Evolutionary conservation across 2,329 filamentous ascomycete genomes (phyloP).

Genomic region (Cercospora zeae-maydis): DNA sequence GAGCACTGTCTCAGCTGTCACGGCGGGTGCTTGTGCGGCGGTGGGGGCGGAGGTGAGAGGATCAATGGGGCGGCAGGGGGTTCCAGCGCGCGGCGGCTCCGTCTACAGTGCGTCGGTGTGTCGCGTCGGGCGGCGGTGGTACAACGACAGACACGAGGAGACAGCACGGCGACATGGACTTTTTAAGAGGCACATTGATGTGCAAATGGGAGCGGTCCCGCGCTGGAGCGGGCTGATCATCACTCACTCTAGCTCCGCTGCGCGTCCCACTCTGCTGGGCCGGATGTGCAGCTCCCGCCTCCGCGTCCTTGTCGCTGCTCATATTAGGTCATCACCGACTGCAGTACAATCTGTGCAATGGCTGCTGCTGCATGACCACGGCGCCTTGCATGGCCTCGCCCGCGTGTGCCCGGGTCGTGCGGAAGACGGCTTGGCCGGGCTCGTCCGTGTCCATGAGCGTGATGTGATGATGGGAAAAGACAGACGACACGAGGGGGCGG

Average conservation of each 20-base stretch:
- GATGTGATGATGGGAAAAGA: too few relatives aligned
- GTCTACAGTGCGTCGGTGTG: background rate
- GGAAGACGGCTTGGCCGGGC: background rate
- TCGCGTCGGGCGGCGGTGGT: constrained; percentile 5
- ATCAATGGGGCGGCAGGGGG: background rate
- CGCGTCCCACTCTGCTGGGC: constrained; percentile 9
- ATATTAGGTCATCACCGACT: background rate
- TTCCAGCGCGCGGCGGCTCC: background rate
- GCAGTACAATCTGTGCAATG: constrained; percentile 5
- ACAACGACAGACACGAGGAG: background rate
- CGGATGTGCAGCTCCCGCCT: constrained; percentile 3
- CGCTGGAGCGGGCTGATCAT: background rate
- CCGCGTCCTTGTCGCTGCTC: constrained; percentile 2
- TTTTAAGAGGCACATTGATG: constrained; percentile 11
- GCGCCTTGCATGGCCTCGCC: background rate
- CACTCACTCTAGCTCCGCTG: background rate
- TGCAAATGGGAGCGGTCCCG: constrained; percentile 16
- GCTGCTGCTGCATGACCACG: background rate
- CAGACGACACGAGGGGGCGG: constrained; percentile 15
- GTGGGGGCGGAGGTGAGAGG: background rate
- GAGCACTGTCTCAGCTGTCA: background rate
- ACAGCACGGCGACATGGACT: constrained; percentile 4
- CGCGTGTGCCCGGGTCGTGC: background rate
- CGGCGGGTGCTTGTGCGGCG: constrained; percentile 2
- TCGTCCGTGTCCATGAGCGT: background rate